phyloP scores from a whole-genome alignment of 495 filamentous ascomycete genomes.

The Recurvomyces mirabilis region DNA sequence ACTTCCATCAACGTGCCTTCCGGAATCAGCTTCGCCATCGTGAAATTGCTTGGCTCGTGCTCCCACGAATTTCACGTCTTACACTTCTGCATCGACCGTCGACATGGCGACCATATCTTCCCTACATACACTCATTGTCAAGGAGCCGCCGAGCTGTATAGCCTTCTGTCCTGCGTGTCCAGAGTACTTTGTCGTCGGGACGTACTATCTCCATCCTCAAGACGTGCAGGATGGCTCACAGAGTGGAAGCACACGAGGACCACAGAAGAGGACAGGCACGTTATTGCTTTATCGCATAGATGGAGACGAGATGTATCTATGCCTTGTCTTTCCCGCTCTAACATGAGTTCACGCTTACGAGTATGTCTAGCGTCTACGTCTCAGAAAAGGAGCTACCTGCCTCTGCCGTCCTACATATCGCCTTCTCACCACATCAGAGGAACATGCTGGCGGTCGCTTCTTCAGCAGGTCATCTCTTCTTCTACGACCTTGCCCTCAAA shows the following conservation, averaged over 20 bases:
- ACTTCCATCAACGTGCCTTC: too few species aligned
- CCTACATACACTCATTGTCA: constrained; percentile 35
- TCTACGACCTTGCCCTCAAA: constrained; percentile 58
- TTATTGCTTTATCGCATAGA: constrained; percentile 48
- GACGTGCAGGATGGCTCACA: constrained; percentile 1
- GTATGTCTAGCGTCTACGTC: background rate
- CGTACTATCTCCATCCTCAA: constrained; percentile 57
- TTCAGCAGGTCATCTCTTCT: constrained; percentile 55
- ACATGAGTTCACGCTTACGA: too few species aligned
- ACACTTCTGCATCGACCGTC: constrained; percentile 47
- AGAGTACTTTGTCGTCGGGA: constrained; percentile 68
- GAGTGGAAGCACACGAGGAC: constrained; percentile 15
- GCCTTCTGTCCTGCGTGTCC: constrained; percentile 60
- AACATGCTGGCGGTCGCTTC: constrained; percentile 52
- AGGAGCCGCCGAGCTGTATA: constrained; percentile 70
- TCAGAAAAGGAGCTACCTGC: constrained; percentile 25
- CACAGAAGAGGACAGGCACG: constrained; percentile 59
- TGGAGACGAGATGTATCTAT: constrained; percentile 18
- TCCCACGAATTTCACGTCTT: background rate
- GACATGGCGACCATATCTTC: constrained; percentile 27
- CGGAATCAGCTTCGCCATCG: too few species aligned
- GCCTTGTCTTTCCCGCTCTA: too few species aligned
- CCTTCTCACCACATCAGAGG: constrained; percentile 28
- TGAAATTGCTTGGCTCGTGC: background rate
- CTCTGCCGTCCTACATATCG: constrained; percentile 25